phyloP scores from a whole-genome alignment of 1,284 basidiomycete genomes.

The Dichomitus squalens region DNA sequence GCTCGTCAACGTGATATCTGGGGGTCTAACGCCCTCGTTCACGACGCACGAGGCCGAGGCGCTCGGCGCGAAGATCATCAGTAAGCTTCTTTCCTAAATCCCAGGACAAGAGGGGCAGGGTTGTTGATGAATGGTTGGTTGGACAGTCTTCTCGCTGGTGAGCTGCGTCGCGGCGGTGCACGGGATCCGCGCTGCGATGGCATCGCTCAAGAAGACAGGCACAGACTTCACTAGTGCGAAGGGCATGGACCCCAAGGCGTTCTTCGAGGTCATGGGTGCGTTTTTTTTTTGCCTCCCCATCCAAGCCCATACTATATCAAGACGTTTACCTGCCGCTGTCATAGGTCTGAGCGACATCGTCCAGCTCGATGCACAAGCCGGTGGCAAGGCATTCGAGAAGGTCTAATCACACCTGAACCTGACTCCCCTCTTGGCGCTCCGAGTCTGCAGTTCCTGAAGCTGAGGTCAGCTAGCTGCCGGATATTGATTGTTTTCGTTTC shows the following conservation, averaged over 20 bases:
- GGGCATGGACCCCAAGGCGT: conserved; percentile 77
- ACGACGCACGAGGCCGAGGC: conserved; percentile 68
- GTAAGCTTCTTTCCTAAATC: conserved; percentile 41
- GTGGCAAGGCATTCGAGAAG: conserved; percentile 57
- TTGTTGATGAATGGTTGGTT: background rate
- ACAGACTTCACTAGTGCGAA: conserved; percentile 68
- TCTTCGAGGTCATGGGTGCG: conserved; percentile 74
- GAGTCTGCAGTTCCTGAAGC: too few species aligned
- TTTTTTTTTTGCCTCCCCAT: background rate
- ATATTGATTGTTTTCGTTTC: too few species aligned
- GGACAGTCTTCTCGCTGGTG: conserved; percentile 64
- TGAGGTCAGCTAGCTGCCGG: too few species aligned
- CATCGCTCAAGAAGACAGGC: conserved; percentile 72
- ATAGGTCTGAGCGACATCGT: conserved; percentile 60
- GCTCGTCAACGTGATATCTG: conserved; percentile 78
- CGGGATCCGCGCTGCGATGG: conserved; percentile 72
- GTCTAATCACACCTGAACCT: conserved; percentile 36
- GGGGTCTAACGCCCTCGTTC: conserved; percentile 74
- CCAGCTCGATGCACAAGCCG: conserved; percentile 58
- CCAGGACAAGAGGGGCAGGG: too few species aligned
- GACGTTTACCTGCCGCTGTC: background rate
- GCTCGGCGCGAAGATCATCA: conserved; percentile 76
- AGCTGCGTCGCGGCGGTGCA: conserved; percentile 76
- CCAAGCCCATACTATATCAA: background rate
- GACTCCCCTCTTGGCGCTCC: too few species aligned